Conservation (phyloP, 2,329 filamentous ascomycete genomes). For the Fusarium sp. region DNA sequence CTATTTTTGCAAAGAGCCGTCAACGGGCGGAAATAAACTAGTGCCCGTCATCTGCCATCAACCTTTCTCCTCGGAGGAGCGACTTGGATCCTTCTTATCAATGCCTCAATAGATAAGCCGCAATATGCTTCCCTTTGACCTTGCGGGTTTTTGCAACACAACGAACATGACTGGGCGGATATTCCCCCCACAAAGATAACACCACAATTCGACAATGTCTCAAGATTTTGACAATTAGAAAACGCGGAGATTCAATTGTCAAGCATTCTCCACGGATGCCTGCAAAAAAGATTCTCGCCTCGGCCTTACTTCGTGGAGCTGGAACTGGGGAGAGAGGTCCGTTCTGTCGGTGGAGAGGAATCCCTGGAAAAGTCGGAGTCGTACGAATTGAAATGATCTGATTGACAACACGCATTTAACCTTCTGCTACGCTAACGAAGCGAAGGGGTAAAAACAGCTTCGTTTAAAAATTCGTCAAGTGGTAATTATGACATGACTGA, state of each 20-base stretch:
- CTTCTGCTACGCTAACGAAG: background rate
- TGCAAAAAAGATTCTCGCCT: background rate
- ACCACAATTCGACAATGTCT: background rate
- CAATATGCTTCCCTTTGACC: constrained; percentile 8
- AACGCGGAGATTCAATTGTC: constrained; percentile 13
- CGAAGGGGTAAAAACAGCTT: background rate
- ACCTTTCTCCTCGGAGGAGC: constrained; percentile 40
- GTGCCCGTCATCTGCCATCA: constrained; percentile 18
- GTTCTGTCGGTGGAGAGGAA: constrained; percentile 7
- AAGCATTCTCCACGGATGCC: constrained; percentile 22
- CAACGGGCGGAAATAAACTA: constrained; percentile 24
- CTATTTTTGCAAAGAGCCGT: constrained; percentile 15
- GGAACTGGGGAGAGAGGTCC: background rate
- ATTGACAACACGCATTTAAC: constrained; percentile 18
- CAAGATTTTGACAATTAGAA: background rate
- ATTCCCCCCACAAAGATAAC: constrained; percentile 35
- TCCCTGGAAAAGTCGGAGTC: constrained; percentile 1
- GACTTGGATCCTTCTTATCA: constrained; percentile 25
- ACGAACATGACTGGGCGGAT: constrained; percentile 22
- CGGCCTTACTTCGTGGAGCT: background rate
- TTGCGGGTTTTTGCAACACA: constrained; percentile 23
- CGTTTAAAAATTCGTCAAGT: background rate
- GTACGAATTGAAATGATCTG: constrained; percentile 28
- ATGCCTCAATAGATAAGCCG: constrained; percentile 36
- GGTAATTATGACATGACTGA: background rate